Evolutionary conservation across 768 basidiomycete genomes (phyloP).

Genomic region (Termitomyces titanicus): DNA sequence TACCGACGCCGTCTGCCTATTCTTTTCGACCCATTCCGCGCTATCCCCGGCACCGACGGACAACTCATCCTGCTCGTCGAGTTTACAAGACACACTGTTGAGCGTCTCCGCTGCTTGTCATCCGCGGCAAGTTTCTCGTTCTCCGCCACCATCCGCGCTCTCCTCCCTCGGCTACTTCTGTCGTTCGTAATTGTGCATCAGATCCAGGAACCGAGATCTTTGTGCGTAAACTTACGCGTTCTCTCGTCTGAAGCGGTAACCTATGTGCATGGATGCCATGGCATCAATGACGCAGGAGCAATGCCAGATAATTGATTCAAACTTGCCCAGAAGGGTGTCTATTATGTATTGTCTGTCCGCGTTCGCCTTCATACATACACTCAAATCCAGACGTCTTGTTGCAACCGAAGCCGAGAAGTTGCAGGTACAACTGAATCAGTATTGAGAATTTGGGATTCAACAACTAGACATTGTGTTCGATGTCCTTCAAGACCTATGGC

Average conservation of each 20-base stretch:
- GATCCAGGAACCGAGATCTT: not conserved
- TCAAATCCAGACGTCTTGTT: slow-evolving; percentile 85
- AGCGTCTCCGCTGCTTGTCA: slow-evolving; percentile 32
- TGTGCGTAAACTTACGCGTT: slow-evolving; percentile 58
- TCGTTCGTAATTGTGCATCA: slow-evolving; percentile 66
- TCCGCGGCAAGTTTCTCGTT: slow-evolving; percentile 41
- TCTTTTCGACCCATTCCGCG: slow-evolving; percentile 73
- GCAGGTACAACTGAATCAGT: too few relatives aligned
- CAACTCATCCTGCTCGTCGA: slow-evolving; percentile 55
- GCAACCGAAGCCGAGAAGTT: slow-evolving; percentile 86
- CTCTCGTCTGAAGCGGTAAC: slow-evolving; percentile 82
- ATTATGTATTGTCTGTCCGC: slow-evolving; percentile 88
- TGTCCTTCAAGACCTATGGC: too few relatives aligned
- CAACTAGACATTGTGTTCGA: too few relatives aligned
- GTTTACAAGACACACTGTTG: slow-evolving; percentile 60
- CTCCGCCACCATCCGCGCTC: slow-evolving; percentile 49
- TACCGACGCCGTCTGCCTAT: slow-evolving; percentile 59
- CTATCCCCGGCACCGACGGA: slow-evolving; percentile 63
- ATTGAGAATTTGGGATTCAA: too few relatives aligned
- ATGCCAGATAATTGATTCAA: slow-evolving; percentile 91
- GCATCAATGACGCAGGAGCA: slow-evolving; percentile 86
- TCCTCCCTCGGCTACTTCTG: slow-evolving; percentile 55
- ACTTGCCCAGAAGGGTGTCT: slow-evolving; percentile 86
- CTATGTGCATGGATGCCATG: slow-evolving; percentile 81
- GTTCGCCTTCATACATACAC: slow-evolving; percentile 90